Evolutionary conservation across 2,329 filamentous ascomycete genomes (phyloP).

Genomic region (Diplodia intermedia): DNA sequence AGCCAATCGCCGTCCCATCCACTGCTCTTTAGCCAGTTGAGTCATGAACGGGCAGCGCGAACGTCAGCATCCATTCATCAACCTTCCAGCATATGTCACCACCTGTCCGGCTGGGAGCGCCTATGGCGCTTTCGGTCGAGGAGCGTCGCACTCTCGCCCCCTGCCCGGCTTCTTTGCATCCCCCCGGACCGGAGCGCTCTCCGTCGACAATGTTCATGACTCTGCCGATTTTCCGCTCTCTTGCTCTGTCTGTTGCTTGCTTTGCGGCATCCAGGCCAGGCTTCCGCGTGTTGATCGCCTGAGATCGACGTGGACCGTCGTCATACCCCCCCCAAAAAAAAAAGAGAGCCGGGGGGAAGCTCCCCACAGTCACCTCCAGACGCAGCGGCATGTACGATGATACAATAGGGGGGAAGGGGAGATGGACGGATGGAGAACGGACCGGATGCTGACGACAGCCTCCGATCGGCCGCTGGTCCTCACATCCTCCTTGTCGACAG

Average conservation of each 20-base stretch:
- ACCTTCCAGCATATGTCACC: background rate
- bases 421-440: background rate
- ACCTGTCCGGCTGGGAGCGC: too few species aligned
- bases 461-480: background rate
- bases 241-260: background rate
- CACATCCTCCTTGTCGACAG: background rate
- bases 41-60: too few species aligned
- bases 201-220: background rate
- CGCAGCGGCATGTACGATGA: constrained; percentile 1
- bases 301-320: background rate
- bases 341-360: background rate
- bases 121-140: background rate
- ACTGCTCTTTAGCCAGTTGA: too few species aligned
- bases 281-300: background rate
- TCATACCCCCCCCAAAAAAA: constrained; percentile 10
- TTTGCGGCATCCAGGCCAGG: background rate
- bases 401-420: constrained; percentile 1
- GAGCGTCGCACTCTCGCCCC: background rate
- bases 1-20: background rate
- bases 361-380: constrained; percentile 1
- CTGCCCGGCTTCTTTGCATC: background rate
- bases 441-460: constrained; percentile 1
- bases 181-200: constrained; percentile 2
- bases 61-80: background rate
- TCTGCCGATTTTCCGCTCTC: background rate